Base-by-base conservation (phyloP, 768 basidiomycete species). In the Rhodosporidiobolus sp. region DNA sequence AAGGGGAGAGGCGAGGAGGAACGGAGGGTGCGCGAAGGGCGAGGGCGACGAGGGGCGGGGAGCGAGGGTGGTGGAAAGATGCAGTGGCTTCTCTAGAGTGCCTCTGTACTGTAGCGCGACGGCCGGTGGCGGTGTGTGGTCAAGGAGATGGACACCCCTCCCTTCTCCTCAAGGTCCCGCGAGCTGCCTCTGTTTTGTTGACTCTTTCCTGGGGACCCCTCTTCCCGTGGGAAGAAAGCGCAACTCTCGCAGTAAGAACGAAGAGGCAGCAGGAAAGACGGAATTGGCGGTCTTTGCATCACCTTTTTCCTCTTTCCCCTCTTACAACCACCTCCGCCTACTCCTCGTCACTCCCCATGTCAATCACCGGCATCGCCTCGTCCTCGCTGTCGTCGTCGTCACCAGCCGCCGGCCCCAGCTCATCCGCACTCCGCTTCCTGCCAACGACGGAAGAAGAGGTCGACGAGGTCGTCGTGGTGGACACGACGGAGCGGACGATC, bases 331-430 rank as follows among this genome's bases (percentile, higher is more conserved):
- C 11, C 50, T 11, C 26, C 43, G n/a, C 34, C 63, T 70, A 61
- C 48, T 75, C 74, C 20, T 65, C 70, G 53, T 71, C 69, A 49
- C 69, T 67, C 6, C 69, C 70, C 46, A 75, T 26, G 43, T 63
- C 67, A 17, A 75, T 75, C 43, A 43, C 32, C 6, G 74, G 74
- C 74, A 75, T 75, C 63, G 49, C 70, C 12, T 74, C 73, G 56
- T 75, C 74, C 9, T 70, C 69, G 26, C 52, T 58, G 34, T 67
- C 65, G 5, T 63, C 64, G n/a, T 24, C 52, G 10, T 30, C 57
- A 2, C 16, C 66, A 5, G 19, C 54, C 0, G 19, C 35, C 50
- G n/a, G 30, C 1, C 17, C 20, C 46, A 48, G 12, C 38, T 12
- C n/a, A 28, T 38, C n/a, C 17, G 48, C 38, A 20, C 19, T 26